These are phyloP conservation scores for Diaporthe citri DNA, from an alignment of 2,329 filamentous ascomycete species.

Conservation along the genomic window DNA sequence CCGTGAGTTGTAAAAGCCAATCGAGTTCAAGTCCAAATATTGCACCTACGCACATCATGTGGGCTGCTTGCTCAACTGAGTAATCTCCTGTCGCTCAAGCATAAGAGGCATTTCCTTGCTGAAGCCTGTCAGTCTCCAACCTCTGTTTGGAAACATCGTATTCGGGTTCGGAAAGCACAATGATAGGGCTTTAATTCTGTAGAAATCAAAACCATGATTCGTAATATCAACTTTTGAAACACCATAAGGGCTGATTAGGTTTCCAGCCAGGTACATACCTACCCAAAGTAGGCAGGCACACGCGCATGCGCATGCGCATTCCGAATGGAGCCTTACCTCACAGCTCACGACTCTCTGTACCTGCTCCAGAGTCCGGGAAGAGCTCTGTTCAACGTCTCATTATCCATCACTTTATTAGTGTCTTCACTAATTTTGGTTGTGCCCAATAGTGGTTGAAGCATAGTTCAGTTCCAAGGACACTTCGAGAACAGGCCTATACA, in stretches of 20 bases:
- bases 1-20: background rate
- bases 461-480: background rate
- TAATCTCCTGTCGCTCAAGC: too few species aligned
- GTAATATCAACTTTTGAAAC: background rate
- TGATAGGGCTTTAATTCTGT: background rate
- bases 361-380: background rate
- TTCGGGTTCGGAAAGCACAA: background rate
- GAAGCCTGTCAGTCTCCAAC: background rate
- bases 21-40: background rate
- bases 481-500: background rate
- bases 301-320: background rate
- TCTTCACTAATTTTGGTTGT: background rate
- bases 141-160: background rate
- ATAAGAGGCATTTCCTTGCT: background rate
- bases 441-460: background rate
- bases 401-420: background rate
- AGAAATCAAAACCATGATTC: background rate
- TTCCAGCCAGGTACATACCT: background rate
- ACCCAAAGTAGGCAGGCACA: background rate
- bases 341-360: background rate
- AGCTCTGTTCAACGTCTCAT: background rate
- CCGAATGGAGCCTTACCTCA: background rate
- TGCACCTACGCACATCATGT: background rate
- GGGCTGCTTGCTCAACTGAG: background rate
- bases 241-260: background rate